Base-by-base conservation (phyloP, 768 basidiomycete species). In the Russula vinacea region DNA sequence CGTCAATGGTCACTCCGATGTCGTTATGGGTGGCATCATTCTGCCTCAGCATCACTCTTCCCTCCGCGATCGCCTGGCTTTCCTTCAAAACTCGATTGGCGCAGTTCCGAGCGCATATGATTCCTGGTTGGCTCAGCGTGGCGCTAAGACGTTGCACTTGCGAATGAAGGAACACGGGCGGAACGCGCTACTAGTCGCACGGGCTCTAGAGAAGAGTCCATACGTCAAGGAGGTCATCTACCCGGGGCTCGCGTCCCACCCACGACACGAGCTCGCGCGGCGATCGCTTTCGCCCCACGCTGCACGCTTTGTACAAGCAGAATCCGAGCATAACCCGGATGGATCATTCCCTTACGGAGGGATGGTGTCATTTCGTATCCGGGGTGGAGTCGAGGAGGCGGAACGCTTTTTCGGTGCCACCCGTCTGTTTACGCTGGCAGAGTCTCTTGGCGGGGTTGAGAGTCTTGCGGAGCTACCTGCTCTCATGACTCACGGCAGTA, bases 1-100 rank as follows among this genome's bases (percentile, higher is more conserved):
- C 78, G 79, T 96, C 71, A 92, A 93, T 72, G 96, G 96, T 0
- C 95, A 97, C 76, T 90, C 90, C 0, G 95, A 98, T 73, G 91
- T 96, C 72, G 80, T 97, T 70, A 91, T 94, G 83, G 95, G 95
- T 49, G 86, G 87, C 0, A 74, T 89, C 60, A 85, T 94, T 68
- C 80, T 94, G 7, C 86, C n/a, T 9, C 70, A 80, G 0, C 79
- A 80, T 58, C 82, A 84, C 60, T 65, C 76, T 5, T 73, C 74
- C 0, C 75, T 90, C 59, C 73, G 76, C 0, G 72, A 82, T 7
- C 82, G 79, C 58, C 80, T 98, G 24, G 83, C 88, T 0, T 98
- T 94, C 82, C 80, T 97, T 1, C 95, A 97, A 69, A 95, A 95
- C 70, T 89, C 92, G 0, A 85, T 85, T 67, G 92, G 92, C 7